Base-by-base conservation (phyloP, 805 yeast species). In the Teunomyces stri region DNA sequence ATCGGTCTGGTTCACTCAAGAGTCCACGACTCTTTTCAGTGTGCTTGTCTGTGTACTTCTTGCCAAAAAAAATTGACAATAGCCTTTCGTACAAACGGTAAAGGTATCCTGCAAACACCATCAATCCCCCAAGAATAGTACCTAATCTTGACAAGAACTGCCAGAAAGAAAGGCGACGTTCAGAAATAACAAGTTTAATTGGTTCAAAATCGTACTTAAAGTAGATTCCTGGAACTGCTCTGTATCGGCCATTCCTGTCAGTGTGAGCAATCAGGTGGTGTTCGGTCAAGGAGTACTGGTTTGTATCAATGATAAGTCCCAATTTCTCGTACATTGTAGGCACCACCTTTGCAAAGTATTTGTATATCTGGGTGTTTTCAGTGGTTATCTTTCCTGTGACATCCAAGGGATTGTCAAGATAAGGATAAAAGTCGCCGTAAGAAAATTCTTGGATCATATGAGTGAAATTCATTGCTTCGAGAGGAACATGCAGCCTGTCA, bases 171-270 rank as follows among this genome's bases (percentile, higher is more conserved):
- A 92, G 72, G 52, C 98, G 76, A 45, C 69, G 74, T 59, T 92
- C 97, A 21, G 74, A 74, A 16, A 90, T 75, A 3, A 79, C 66
- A 55, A 94, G 75, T 40, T 83, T 78, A 37, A 94, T 80, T 3
- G 97, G 92, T 58, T 94, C 98, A 62, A 94, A 89, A 54, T 89
- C 89, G 64, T 91, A 92, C 47, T 78, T 80, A 70, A 94, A 80
- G 58, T 79, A 87, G 21, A 92, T 82, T 0, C 97, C 97, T 3
- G 97, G 95, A 4, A 78, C 62, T 1, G 60, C 60, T n/a, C 36
- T 43, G 3, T 69, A 69, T 1, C 33, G 25, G 4, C 61, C 64
- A 29, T 49, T 34, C 9, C 44, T 38, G 25, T 44, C 51, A 4
- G 51, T 36, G 5, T 45, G 43, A 22, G 51, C 36, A 7, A 54